A percentile compares a stretch with the other conserved stretches of the same genome.
Evolutionary conservation across 768 basidiomycete genomes (phyloP).

Genomic region (Podaxis rugospora): DNA sequence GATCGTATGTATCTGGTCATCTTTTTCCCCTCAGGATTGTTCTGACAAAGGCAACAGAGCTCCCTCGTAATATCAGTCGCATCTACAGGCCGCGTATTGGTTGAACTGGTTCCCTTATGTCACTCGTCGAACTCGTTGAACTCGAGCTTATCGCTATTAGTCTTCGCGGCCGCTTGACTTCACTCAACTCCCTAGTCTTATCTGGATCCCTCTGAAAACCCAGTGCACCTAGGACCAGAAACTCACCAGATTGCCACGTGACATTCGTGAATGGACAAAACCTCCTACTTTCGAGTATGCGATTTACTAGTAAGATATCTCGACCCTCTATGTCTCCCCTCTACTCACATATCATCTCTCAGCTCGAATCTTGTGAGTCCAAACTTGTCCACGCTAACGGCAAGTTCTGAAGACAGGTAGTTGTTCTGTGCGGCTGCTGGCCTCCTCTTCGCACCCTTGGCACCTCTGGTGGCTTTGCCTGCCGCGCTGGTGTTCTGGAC

Average conservation of each 20-base stretch:
- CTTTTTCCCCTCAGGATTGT: not conserved
- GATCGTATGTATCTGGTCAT: conserved; percentile 20
- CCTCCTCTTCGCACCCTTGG: conserved; percentile 79
- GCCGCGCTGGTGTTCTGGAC: conserved; percentile 73
- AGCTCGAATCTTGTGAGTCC: conserved; percentile 26
- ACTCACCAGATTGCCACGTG: conserved; percentile 53
- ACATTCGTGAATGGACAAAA: conserved; percentile 74
- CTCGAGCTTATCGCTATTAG: conserved; percentile 16
- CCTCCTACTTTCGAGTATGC: conserved; percentile 75
- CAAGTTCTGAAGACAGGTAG: conserved; percentile 23
- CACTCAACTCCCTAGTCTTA: conserved; percentile 77
- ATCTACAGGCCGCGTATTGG: conserved; percentile 80
- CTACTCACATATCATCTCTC: not conserved
- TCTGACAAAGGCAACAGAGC: conserved; percentile 30
- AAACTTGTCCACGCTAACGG: not conserved
- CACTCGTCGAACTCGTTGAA: conserved; percentile 6
- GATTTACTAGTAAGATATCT: conserved; percentile 52
- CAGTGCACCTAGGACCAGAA: conserved; percentile 30
- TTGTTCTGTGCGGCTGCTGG: conserved; percentile 75
- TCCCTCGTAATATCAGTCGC: conserved; percentile 59
- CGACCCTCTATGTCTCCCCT: not conserved
- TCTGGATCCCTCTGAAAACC: conserved; percentile 65
- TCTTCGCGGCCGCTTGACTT: conserved; percentile 80
- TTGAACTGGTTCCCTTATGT: conserved; percentile 74
- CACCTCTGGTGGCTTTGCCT: conserved; percentile 72